phyloP scores from a whole-genome alignment of 352 stramenopile species.

The Pythium sp. region DNA sequence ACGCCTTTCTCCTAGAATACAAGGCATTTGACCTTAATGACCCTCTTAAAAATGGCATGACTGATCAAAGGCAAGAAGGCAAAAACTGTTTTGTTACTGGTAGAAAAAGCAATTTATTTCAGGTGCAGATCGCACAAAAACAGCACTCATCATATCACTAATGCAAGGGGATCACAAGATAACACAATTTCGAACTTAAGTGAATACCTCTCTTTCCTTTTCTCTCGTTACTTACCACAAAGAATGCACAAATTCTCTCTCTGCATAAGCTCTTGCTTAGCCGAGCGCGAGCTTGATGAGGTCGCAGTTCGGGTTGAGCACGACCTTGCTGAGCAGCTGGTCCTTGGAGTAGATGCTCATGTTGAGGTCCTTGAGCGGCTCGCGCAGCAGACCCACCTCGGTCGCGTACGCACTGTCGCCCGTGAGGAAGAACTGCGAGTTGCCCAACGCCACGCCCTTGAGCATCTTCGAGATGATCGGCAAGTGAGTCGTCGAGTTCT shows the following conservation, averaged over 20 bases:
- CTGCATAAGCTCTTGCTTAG: neutral
- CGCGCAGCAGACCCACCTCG: conserved; percentile 17
- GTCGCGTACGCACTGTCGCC: conserved; percentile 29
- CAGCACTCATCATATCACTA: too few relatives aligned
- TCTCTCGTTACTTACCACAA: neutral
- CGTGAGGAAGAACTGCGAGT: conserved; percentile 51
- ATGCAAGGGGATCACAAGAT: neutral
- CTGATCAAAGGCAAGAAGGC: too few relatives aligned
- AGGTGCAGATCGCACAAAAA: neutral
- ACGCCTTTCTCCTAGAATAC: too few relatives aligned
- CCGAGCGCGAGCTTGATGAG: conserved; percentile 14
- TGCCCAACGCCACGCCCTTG: conserved; percentile 29
- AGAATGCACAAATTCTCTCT: neutral
- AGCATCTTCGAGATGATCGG: conserved; percentile 38
- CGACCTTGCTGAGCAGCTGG: conserved; percentile 20
- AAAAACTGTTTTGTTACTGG: too few relatives aligned
- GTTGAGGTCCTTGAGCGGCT: conserved; percentile 25
- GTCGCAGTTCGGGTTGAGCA: conserved; percentile 25
- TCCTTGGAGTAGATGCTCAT: conserved; percentile 29
- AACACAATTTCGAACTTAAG: neutral
- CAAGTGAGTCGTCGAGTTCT: conserved; percentile 23
- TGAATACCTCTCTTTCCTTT: neutral
- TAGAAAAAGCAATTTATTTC: too few relatives aligned
- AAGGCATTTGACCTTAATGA: too few relatives aligned
- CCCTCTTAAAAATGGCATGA: too few relatives aligned